A percentile compares a stretch with the other conserved stretches of the same genome.
These are phyloP conservation scores for Nissolia schottii DNA, from an alignment of 306 rosid genomes.

Conservation along the genomic window DNA sequence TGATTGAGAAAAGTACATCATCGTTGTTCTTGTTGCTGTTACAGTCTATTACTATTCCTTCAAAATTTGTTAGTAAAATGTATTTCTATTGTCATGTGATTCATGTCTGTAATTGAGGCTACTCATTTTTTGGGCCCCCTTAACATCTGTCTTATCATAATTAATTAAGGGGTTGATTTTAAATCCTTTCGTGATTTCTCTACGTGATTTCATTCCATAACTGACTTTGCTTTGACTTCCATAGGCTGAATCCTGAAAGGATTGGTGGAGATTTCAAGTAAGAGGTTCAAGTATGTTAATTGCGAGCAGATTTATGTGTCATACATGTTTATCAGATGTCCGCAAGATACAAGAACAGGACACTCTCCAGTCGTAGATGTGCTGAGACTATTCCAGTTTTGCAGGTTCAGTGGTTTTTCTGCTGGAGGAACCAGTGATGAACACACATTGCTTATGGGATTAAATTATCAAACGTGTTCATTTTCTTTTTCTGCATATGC, in stretches of 20 bases:
- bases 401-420: slow-evolving; percentile 79
- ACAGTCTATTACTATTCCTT: not conserved
- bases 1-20: not conserved
- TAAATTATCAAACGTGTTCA: too few relatives aligned
- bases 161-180: too few relatives aligned
- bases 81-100: not conserved
- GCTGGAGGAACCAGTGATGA: not conserved
- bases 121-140: too few relatives aligned
- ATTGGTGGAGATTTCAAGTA: slow-evolving; percentile 96
- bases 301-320: slow-evolving; percentile 18
- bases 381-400: slow-evolving; percentile 64
- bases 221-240: slow-evolving; percentile 23
- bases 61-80: not conserved
- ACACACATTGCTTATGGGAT: too few relatives aligned
- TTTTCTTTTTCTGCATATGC: too few relatives aligned
- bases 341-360: not conserved
- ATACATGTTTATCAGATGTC: slow-evolving; percentile 9
- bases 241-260: slow-evolving; percentile 94
- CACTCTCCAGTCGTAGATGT: slow-evolving; percentile 17
- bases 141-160: not conserved
- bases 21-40: not conserved
- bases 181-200: too few relatives aligned
- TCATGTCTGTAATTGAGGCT: too few relatives aligned
- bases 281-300: slow-evolving; percentile 80
- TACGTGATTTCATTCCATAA: slow-evolving; percentile 14